Base-by-base conservation (phyloP, 768 basidiomycete species). In the Dentipellis sp. region DNA sequence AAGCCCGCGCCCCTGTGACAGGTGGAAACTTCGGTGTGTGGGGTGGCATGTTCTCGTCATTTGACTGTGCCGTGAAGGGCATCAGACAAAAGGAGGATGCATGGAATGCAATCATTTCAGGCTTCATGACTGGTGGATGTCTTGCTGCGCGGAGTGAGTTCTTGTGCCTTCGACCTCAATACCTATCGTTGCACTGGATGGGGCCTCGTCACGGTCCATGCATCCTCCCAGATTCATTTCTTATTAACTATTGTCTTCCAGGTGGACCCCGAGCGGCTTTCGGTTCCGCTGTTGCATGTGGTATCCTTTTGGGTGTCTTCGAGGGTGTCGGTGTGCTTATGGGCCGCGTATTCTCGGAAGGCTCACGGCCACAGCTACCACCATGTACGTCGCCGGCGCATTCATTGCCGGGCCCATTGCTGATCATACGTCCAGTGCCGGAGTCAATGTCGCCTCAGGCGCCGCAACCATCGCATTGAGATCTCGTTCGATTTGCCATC, bases 11-110 rank as follows among this genome's bases (percentile, higher is more conserved):
- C 58, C 97, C 97, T 3, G 97, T 99, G 23, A 93, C 94, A 10
- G 97, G 97, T 51, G 97, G 95, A 29, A 95, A 97, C 74, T 97
- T 95, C 68, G 88, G 89, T 64, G 87, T 91, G 14, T 92, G 91
- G 89, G 91, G 95, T 68, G 97, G 95, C 62, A 88, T 99, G 84
- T 99, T 99, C 71, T 97, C 94, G 47, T 90, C 92, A 36, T 99
- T 97, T 64, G 97, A 98, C 71, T 99, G 97, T 70, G 94, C 94
- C 0, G 88, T 99, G 63, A 98, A 99, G 73, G 91, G 93, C 12
- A 91, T 83, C 76, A 79, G 94, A 69, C 93, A 97, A 75, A 97
- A 97, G 69, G 94, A 97, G 72, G 94, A 97, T 70, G 90, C 95
- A 52, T 99, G 94, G 94, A 99, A 99, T 67, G 94, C 94, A 42